Base-by-base conservation (phyloP, 345 rosid species). In the Triadica sebifera region DNA sequence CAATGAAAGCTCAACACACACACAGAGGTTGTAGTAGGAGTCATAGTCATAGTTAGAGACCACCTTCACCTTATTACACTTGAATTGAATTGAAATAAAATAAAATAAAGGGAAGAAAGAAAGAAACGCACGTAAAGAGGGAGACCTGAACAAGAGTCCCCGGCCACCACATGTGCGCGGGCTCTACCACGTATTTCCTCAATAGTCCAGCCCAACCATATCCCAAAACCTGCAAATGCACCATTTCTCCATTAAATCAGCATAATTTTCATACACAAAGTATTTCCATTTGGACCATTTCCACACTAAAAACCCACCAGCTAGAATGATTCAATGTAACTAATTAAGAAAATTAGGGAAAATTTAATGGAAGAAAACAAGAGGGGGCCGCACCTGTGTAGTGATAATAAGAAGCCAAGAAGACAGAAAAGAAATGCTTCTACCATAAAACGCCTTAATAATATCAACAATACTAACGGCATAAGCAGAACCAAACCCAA, bases 351-450 rank as follows among this genome's bases (percentile, higher is more conserved):
- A 13, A 64, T 1, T 8, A 41, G 45, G 6, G 2, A 38, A 4
- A 19, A 53, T 39, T n/a, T 12, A 39, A 12, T 22, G 11, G 2
- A 67, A 12, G 49, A 46, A 45, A 4, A 22, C 12, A 6, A 12
- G 0, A n/a, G 22, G 47, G 13, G 29, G 19, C 24, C 8, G n/a
- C 6, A 81, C 87, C 84, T 80, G 85, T 19, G 87, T 84, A 12
- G 85, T 84, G 70, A 84, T 56, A 17, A 84, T 80, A 39, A 84
- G 84, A 51, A 84, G 15, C 84, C 85, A 84, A 55, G 73, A 62
- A 37, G 85, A 62, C 25, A 75, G 22, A 75, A 82, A 82, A 1
- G 82, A 75, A 22, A 84, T 80, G 2, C 53, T 72, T 46, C 77
- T 75, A 1, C 57, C 29, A 46, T 84, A 84, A 70, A 82, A 80